Base-by-base conservation (phyloP, 768 basidiomycete species). In the Mycena epipterygia region DNA sequence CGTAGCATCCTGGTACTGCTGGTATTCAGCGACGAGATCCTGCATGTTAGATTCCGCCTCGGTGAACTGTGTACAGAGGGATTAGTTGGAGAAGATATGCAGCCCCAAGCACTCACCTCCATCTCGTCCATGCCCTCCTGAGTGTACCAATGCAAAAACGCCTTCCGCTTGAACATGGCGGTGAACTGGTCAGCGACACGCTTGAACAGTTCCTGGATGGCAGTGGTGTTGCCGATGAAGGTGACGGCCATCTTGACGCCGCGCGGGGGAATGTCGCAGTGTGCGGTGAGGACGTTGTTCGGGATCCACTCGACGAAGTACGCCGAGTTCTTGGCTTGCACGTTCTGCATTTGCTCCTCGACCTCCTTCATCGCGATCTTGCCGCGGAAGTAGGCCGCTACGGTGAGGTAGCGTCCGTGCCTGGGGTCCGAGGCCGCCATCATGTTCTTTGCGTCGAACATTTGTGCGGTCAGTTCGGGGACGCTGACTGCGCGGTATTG, bases 221-320 rank as follows among this genome's bases (percentile, higher is more conserved):
- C 94, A 39, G 97, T 98, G 51, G 95, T 96, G 88, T 98, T 98
- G 77, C 97, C 96, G 81, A 98, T 88, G 88, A 98, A 99, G 23
- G 97, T 98, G 62, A 95, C 96, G 17, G 95, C 93, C 96, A 97
- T 97, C 90, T 96, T 97, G 76, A 95, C 87, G 44, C 96, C 96
- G 70, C 96, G 92, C 64, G 98, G 97, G 76, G 98, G 89, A 77
- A 99, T 97, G 85, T 98, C 96, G 87, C 97, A 99, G 84, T 98
- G 96, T 70, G 98, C 96, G 42, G 96, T 96, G 77, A 96, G 91
- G 69, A 99, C 95, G 78, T 99, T 99, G 91, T 98, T 98, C 76
- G 98, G 98, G 74, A 99, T 99, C 98, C 98, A 99, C 83, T 99
- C 97, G 74, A 98, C 97, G 77, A 98, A 99, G 88, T 98, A 97